Percentiles rank a stretch among this genome's conserved stretches.
Conservation (phyloP, 2,329 filamentous ascomycete genomes). For the Phoma sp. region DNA sequence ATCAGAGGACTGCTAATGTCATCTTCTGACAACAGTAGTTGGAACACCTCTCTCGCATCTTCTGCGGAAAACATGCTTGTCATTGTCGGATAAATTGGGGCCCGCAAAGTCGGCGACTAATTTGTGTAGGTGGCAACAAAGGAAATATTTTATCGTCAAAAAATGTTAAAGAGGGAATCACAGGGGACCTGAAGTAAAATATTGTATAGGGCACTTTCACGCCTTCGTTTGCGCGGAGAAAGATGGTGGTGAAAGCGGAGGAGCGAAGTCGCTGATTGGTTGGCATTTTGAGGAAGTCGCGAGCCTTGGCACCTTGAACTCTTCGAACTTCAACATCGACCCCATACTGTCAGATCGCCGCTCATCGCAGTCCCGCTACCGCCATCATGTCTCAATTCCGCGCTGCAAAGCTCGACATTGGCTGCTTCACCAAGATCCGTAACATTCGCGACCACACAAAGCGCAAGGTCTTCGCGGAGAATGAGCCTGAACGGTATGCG, state of each 20-base stretch:
- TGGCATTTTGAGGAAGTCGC: slow-evolving; percentile 17
- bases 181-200: no score
- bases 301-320: slow-evolving; percentile 25
- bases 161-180: no score
- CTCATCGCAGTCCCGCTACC: slow-evolving; percentile 21
- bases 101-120: no score
- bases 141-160: no score
- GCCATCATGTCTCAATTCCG: slow-evolving; percentile 73
- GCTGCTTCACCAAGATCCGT: slow-evolving; percentile 85
- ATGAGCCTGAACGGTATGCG: slow-evolving; percentile 84
- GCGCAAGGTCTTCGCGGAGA: slow-evolving; percentile 86
- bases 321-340: slow-evolving; percentile 4
- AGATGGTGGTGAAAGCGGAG: slow-evolving; percentile 7
- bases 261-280: slow-evolving; percentile 13
- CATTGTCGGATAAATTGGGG: no score
- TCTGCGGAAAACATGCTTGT: slow-evolving; percentile 45
- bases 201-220: no score
- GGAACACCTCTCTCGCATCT: slow-evolving; percentile 39
- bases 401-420: slow-evolving; percentile 87
- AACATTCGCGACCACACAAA: slow-evolving; percentile 95
- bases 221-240: not conserved
- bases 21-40: slow-evolving; percentile 27
- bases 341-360: slow-evolving; percentile 1
- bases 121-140: no score
- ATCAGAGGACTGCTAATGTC: slow-evolving; percentile 27